Base-by-base conservation (phyloP, 352 stramenopile genomes). In the Globisporangium acanthophoron region DNA sequence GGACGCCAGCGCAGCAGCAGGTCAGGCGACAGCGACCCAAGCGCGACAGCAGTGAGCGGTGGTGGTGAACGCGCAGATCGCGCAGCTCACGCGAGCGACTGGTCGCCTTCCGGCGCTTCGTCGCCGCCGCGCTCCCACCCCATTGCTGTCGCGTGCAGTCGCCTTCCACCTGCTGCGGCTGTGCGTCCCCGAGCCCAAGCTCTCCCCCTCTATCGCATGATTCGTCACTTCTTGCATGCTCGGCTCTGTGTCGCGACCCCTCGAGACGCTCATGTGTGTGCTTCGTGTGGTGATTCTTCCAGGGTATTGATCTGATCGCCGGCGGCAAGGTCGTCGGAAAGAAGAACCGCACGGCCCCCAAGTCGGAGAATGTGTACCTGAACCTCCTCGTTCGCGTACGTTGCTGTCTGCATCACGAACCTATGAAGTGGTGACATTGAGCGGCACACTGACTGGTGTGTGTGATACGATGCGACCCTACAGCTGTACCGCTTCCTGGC, bases 251-350 rank as follows among this genome's bases (percentile, higher is more conserved):
- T 15, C 48, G 16, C 15, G 29, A 53, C 29, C 27, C 7, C 48
- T 53, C 27, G 29, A 37, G 21, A 58, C 31, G 57, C 57, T 63
- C 33, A 63, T 53, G 33, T 40, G 27, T 61, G 27, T 16, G 13
- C 31, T 58, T 29, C 50, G 9, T 51, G n/a, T 9, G 48, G 44
- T 39, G 15, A 35, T 6, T 15, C 11, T 11, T 20, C 59, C 66
- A 96, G 97, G 97, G 97, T 96, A 99, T 99, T 76, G 97, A 99
- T 97, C 85, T 99, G 71, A 97, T 98, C 80, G 96, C 97, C 69
- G 97, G 97, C 85, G 97, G 97, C 78, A 97, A 98, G 80, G 91
- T 97, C 75, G 87, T 96, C 52, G 97, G 96, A 58, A 98, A 99
- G 88, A 99, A 99, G 81, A 94, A 95, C 76, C 96, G 97, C 63